Evolutionary conservation across 495 filamentous ascomycete species (phyloP).

Genomic region (Beverwykella pulmonaria): DNA sequence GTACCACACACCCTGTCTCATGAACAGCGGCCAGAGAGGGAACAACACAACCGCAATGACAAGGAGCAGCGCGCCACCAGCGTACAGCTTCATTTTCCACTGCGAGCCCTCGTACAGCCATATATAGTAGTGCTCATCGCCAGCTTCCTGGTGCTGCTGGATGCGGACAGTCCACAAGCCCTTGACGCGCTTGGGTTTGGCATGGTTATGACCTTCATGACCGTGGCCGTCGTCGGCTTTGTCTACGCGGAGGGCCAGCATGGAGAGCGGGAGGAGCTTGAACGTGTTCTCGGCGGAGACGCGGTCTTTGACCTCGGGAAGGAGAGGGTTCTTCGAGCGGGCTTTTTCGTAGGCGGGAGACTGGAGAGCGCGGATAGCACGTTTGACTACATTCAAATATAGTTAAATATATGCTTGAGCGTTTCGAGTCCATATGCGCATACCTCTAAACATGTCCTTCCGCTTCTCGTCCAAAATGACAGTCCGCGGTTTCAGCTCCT

Average conservation of each 20-base stretch:
- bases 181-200: conserved; percentile 80
- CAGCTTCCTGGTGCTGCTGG: conserved; percentile 93
- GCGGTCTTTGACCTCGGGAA: conserved; percentile 84
- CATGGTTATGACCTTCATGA: conserved; percentile 75
- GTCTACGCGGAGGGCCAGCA: conserved; percentile 86
- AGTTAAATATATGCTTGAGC: neutral
- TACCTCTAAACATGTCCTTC: conserved; percentile 98
- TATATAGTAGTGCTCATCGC: conserved; percentile 89
- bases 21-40: conserved; percentile 90
- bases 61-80: conserved; percentile 72
- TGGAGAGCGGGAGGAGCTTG: conserved; percentile 93
- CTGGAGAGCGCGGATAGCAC: conserved; percentile 89
- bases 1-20: conserved; percentile 96
- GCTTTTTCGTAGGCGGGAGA: conserved; percentile 87
- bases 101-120: conserved; percentile 96
- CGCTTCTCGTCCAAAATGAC: conserved; percentile 94
- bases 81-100: conserved; percentile 90
- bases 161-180: conserved; percentile 96
- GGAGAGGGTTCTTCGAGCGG: conserved; percentile 81
- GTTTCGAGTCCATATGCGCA: neutral
- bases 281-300: conserved; percentile 87
- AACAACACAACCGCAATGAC: conserved; percentile 92
- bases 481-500: conserved; percentile 86
- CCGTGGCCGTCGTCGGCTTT: conserved; percentile 75
- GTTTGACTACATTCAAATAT: conserved; percentile 70